phyloP scores from a whole-genome alignment of 1,139 yeast genomes.

The Yamadazyma diddensiae region DNA sequence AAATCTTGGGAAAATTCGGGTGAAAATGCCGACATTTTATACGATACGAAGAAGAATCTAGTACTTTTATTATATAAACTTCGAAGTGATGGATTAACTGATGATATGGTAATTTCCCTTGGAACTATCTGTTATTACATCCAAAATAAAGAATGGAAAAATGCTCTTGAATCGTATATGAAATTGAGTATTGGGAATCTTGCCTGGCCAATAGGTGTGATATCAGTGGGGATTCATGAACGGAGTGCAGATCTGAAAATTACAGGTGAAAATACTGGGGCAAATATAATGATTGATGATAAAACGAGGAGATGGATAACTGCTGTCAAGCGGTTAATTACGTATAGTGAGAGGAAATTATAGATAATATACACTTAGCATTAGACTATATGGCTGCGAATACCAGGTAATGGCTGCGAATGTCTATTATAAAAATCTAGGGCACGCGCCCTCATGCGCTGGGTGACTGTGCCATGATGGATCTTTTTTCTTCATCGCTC shows the following conservation, averaged over 20 bases:
- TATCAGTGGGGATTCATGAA: conserved; percentile 76
- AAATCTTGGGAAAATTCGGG: conserved; percentile 40
- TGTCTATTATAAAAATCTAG: too few relatives aligned
- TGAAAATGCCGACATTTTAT: conserved; percentile 19
- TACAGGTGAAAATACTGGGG: conserved; percentile 28
- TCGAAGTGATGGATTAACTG: conserved; percentile 43
- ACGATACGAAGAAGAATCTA: conserved; percentile 60
- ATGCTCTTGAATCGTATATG: conserved; percentile 70
- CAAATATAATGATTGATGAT: conserved; percentile 81
- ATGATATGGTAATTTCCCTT: conserved; percentile 51
- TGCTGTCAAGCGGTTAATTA: conserved; percentile 66
- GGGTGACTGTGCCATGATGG: conserved; percentile 8
- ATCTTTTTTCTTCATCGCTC: conserved; percentile 8
- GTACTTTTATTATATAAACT: conserved; percentile 60
- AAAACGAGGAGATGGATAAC: conserved; percentile 75
- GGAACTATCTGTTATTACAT: conserved; percentile 59
- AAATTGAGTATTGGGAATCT: conserved; percentile 81
- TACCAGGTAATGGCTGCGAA: too few relatives aligned
- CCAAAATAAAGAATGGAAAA: conserved; percentile 50
- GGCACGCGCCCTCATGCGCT: conserved; percentile 12
- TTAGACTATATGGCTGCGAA: too few relatives aligned
- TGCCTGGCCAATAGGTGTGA: conserved; percentile 91
- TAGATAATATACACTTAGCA: too few relatives aligned
- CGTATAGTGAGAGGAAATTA: conserved; percentile 48
- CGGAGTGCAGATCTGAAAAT: conserved; percentile 51